These are phyloP conservation scores for Eustoma russellianum DNA, from an alignment of 257 asterid species.

Conservation along the genomic window DNA sequence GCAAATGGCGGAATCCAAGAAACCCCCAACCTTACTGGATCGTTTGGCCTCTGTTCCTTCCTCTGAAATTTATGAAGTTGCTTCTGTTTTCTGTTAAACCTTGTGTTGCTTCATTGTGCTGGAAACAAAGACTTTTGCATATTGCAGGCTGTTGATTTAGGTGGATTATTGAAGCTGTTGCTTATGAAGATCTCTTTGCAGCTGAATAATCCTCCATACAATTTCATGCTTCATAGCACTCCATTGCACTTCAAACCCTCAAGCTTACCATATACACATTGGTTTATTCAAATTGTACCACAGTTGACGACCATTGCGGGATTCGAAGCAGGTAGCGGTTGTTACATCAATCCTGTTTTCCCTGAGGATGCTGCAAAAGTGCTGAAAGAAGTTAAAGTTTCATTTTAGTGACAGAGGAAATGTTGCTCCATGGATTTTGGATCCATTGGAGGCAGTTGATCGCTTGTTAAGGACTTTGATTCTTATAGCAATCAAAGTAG, in stretches of 20 bases:
- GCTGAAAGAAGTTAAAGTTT: conserved; percentile 41
- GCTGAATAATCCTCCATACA: conserved; percentile 80
- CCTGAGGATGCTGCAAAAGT: conserved; percentile 94
- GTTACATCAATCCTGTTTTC: conserved; percentile 82
- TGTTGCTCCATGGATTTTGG: too few relatives aligned
- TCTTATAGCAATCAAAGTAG: too few relatives aligned
- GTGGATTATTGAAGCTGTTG: conserved; percentile 64
- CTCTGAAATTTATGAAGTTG: too few relatives aligned
- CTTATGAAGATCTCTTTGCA: conserved; percentile 64
- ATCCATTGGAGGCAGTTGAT: too few relatives aligned
- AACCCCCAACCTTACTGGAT: too few relatives aligned
- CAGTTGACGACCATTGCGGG: conserved; percentile 67
- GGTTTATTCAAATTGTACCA: conserved; percentile 89
- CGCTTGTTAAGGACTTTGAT: too few relatives aligned
- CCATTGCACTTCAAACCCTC: conserved; percentile 44
- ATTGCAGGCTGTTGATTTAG: conserved; percentile 76
- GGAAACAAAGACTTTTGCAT: neutral
- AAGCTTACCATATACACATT: conserved; percentile 44
- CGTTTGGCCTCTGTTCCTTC: neutral
- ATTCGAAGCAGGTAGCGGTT: conserved; percentile 77
- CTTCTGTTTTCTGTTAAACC: too few relatives aligned
- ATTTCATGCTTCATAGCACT: conserved; percentile 65
- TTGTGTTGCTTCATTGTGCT: too few relatives aligned
- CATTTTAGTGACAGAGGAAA: neutral
- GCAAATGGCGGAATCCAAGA: too few relatives aligned